Conservation (phyloP, 164 flowering plant species). For the Tetracentron sinense region DNA sequence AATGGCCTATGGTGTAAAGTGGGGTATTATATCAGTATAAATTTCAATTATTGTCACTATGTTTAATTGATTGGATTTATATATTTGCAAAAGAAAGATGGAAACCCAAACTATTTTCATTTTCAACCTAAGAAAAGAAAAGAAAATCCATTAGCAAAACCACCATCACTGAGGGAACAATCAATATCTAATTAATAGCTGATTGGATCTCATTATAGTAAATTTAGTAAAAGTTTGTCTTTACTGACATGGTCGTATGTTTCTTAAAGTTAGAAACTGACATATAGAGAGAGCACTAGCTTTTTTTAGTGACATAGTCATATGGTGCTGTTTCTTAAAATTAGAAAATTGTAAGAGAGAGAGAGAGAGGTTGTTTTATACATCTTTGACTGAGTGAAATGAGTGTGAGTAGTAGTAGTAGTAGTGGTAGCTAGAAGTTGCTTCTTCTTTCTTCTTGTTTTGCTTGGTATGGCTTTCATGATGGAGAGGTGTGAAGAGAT, state of each 20-base stretch:
- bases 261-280: conserved; percentile 35
- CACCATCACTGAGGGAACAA: conserved; percentile 21
- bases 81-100: too few species aligned
- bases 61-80: too few species aligned
- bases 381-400: not conserved
- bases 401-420: conserved; percentile 7
- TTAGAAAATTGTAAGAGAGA: too few species aligned
- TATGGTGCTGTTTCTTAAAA: too few species aligned
- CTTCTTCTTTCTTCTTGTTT: not conserved
- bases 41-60: too few species aligned
- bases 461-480: conserved; percentile 29
- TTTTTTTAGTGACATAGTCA: too few species aligned
- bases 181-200: conserved; percentile 26
- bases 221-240: conserved; percentile 14
- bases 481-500: conserved; percentile 38
- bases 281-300: conserved; percentile 23
- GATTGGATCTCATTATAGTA: conserved; percentile 29
- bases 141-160: not conserved
- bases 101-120: too few species aligned
- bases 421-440: not conserved
- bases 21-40: too few species aligned
- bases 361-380: conserved; percentile 9
- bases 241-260: conserved; percentile 33
- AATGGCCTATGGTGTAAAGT: too few species aligned
- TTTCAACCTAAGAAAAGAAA: not conserved